phyloP scores from a whole-genome alignment of 2,329 filamentous ascomycete species.

The Neofusicoccum cordaticola region DNA sequence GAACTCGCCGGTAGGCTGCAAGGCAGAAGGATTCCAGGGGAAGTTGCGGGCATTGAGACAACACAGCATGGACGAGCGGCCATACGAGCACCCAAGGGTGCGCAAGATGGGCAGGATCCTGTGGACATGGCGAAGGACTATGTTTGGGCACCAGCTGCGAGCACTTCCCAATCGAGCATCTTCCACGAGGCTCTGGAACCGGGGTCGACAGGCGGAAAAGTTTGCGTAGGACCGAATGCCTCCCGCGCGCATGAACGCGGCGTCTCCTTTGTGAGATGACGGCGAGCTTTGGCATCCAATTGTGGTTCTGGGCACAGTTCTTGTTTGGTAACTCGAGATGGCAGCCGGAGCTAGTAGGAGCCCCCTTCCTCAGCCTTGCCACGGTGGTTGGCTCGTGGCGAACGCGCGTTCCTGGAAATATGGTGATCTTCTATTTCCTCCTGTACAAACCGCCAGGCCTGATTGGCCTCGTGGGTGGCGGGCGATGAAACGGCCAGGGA shows the following conservation, averaged over 20 bases:
- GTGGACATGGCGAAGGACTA: not conserved
- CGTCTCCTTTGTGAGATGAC: not conserved
- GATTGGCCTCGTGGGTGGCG: not conserved
- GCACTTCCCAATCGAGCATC: not conserved
- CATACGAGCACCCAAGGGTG: not conserved
- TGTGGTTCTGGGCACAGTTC: not conserved
- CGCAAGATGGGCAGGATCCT: not conserved
- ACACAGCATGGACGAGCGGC: not conserved
- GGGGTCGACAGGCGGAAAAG: not conserved
- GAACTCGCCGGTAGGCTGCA: not conserved
- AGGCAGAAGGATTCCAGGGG: not conserved
- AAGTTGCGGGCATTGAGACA: conserved; percentile 9
- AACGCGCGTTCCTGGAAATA: conserved; percentile 8
- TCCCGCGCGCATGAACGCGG: not conserved
- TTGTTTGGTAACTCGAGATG: not conserved
- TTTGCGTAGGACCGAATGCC: not conserved
- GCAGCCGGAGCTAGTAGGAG: not conserved
- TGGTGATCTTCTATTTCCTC: not conserved
- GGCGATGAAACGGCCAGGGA: conserved; percentile 8
- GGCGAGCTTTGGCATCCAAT: not conserved
- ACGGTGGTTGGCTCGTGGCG: not conserved
- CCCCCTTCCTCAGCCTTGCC: not conserved
- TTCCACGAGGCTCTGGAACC: not conserved
- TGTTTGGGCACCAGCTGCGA: not conserved
- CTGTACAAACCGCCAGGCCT: not conserved